Evolutionary conservation across 2,329 filamentous ascomycete species (phyloP).

Genomic region (Sporothrix pseudoabietina): DNA sequence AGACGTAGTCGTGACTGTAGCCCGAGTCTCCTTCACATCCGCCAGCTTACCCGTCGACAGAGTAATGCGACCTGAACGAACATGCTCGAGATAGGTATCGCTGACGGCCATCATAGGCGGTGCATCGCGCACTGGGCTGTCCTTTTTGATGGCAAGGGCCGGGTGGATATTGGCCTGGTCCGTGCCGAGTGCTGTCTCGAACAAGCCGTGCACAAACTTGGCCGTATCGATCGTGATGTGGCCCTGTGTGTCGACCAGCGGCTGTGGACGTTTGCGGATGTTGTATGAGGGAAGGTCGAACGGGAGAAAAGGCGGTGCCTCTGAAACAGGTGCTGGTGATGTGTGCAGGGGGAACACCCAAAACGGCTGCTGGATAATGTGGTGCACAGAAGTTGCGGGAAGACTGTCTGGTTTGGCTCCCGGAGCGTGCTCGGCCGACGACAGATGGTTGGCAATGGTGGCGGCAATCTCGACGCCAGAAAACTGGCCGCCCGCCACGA

Average conservation of each 20-base stretch:
- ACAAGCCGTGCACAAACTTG: constrained; percentile 55
- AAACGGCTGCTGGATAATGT: constrained; percentile 68
- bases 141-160: constrained; percentile 45
- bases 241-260: constrained; percentile 65
- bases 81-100: constrained; percentile 73
- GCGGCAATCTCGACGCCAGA: constrained; percentile 78
- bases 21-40: constrained; percentile 43
- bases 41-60: constrained; percentile 53
- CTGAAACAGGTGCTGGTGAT: constrained; percentile 48
- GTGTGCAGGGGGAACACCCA: constrained; percentile 70
- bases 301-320: constrained; percentile 66
- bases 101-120: constrained; percentile 70
- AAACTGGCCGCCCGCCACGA: constrained; percentile 79
- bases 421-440: constrained; percentile 61
- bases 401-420: constrained; percentile 43
- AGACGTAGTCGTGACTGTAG: constrained; percentile 38
- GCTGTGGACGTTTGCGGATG: constrained; percentile 60
- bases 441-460: constrained; percentile 71
- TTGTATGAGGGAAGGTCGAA: constrained; percentile 75
- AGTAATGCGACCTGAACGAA: constrained; percentile 63
- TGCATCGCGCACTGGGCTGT: constrained; percentile 47
- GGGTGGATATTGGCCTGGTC: constrained; percentile 57
- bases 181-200: constrained; percentile 52
- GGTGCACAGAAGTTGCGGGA: constrained; percentile 61
- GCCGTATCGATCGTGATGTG: constrained; percentile 63